Base-by-base conservation (phyloP, 371 early-diverging fungal species). In the Saksenaea vasiformis region DNA sequence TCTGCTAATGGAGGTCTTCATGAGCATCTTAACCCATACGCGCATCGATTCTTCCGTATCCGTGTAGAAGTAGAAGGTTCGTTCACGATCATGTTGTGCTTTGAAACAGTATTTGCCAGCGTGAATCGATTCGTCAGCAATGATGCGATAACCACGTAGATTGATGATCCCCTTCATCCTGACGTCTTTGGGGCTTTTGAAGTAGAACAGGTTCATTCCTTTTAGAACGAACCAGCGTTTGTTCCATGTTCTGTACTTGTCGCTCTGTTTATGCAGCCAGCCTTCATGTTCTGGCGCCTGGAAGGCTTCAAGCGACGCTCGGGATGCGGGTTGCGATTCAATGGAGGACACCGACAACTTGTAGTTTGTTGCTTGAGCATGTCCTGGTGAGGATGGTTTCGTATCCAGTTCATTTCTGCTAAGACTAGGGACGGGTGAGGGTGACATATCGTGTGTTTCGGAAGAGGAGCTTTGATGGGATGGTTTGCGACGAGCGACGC, bases 1-100 rank as follows among this genome's bases (percentile, higher is more conserved):
- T 10, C 88, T 77, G 19, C 82, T 77, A 66, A 91, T 91, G 0
- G 91, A 87, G n/a, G 88, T 83, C 62, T 91, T 91, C 82, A 89
- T 90, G 59, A 91, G 62, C 28, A 84, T 84, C 39, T 85, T 88
- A 27, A 89, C 72, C 90, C 90, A 91, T 1, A 69, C 69, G 9
- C 78, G 78, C 80, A 85, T 85, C 9, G 75, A 77, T 1, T 77
- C 70, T 54, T 84, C 79, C 15, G 84, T 83, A 31, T 89, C 90
- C 5, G 85, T 83, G 65, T 86, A 87, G 68, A 91, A 89, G 62
- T 65, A 85, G 65, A 87, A 85, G 41, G 85, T 82, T 31, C 89
- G 78, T 57, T 85, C 79, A 2, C 77, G 73, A 4, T 86, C 88
- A 56, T 89, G 90, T n/a, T 86, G 84, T 3, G 86, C 84, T 66